Conservation (phyloP, 2,329 filamentous ascomycete genomes). For the Trichoderma arundinaceum region DNA sequence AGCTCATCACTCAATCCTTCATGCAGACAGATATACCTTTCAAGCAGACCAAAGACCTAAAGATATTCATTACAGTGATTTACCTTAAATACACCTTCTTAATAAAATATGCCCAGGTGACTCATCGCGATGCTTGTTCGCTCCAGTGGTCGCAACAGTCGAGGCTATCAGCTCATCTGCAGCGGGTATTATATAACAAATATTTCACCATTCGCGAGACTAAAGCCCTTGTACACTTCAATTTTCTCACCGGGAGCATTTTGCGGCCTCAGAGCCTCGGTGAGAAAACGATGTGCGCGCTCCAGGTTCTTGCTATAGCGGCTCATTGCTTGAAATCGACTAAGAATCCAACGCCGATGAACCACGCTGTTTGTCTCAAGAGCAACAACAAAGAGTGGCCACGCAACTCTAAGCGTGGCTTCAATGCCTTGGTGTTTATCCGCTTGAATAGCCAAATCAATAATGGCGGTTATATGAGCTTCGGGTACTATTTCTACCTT, state of each 20-base stretch:
- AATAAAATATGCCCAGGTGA: no score
- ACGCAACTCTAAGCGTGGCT: constrained; percentile 43
- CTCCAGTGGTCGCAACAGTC: neutral
- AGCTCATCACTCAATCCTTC: no score
- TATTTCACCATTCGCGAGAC: neutral
- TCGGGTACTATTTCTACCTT: constrained; percentile 21
- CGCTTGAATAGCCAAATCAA: constrained; percentile 44
- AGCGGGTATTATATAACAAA: constrained; percentile 16
- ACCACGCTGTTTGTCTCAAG: constrained; percentile 44
- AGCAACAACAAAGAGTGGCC: constrained; percentile 46
- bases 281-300: constrained; percentile 41
- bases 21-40: no score
- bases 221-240: neutral
- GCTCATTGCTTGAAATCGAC: constrained; percentile 41
- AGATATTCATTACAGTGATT: no score
- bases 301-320: constrained; percentile 43
- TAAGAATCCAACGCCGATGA: constrained; percentile 45
- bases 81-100: no score
- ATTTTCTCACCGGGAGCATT: constrained; percentile 10
- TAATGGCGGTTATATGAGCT: constrained; percentile 43
- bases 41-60: no score
- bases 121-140: no score
- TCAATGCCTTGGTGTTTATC: constrained; percentile 43
- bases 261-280: constrained; percentile 37
- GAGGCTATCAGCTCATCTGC: neutral